These are phyloP conservation scores for Lotus japonicus DNA, from an alignment of 306 rosid genomes.

Conservation along the genomic window DNA sequence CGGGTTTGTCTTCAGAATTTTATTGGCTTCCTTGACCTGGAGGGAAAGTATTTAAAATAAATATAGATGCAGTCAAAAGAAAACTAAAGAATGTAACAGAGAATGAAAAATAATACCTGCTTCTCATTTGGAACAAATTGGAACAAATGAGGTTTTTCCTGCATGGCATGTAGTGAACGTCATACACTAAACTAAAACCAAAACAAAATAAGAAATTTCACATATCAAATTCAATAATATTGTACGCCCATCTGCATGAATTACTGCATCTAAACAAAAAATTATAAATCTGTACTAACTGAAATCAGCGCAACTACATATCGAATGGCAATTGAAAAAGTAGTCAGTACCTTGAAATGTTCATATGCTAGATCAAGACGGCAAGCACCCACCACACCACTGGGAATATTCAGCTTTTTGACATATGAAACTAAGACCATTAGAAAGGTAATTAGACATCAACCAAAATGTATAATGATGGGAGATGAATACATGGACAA, in stretches of 20 bases:
- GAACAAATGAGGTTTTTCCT: conserved; percentile 92
- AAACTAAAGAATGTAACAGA: not conserved
- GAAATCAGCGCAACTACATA: conserved; percentile 5
- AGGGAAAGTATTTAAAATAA: conserved; percentile 3
- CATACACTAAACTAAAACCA: conserved; percentile 1
- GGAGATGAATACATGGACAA: not conserved
- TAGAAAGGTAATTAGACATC: conserved; percentile 23
- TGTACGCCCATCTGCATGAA: conserved; percentile 1
- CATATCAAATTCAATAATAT: not conserved
- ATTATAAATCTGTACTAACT: not conserved
- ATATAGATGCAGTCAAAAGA: conserved; percentile 16
- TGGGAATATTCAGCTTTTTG: conserved; percentile 86
- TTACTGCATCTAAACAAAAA: not conserved
- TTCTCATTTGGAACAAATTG: conserved; percentile 98
- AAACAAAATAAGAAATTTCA: not conserved
- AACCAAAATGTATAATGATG: conserved; percentile 1
- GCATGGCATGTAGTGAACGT: conserved; percentile 27
- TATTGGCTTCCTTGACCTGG: conserved; percentile 93
- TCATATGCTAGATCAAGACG: conserved; percentile 91
- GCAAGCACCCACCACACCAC: conserved; percentile 99
- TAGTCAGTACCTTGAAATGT: conserved; percentile 77
- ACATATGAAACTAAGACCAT: conserved; percentile 72
- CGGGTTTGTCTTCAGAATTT: conserved; percentile 58
- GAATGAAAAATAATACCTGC: conserved; percentile 52
- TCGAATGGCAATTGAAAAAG: conserved; percentile 10